Conservation (phyloP, 2,329 filamentous ascomycete species). For the Fusarium sp. region DNA sequence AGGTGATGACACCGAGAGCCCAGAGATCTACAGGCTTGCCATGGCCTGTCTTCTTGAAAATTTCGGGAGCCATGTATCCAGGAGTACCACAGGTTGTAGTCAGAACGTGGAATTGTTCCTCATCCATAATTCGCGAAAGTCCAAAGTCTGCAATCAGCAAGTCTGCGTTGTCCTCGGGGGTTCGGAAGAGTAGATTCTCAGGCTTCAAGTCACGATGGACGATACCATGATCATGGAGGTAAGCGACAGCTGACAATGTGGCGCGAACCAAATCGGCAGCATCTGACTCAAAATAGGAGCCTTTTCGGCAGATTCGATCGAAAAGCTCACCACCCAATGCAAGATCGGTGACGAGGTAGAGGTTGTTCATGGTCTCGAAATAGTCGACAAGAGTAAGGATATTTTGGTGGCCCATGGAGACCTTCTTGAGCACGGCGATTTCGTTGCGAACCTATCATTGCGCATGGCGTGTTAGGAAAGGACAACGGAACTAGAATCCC, state of each 20-base stretch:
- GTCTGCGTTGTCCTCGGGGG: constrained; percentile 97
- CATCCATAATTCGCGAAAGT: constrained; percentile 96
- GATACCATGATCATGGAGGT: constrained; percentile 97
- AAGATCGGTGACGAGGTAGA: constrained; percentile 97
- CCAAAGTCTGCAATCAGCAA: constrained; percentile 97
- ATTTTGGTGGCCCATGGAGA: constrained; percentile 99
- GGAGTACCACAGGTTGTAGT: constrained; percentile 98
- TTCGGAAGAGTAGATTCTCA: constrained; percentile 95
- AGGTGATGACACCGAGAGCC: constrained; percentile 98
- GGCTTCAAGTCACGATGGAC: constrained; percentile 98
- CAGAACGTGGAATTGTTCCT: constrained; percentile 96
- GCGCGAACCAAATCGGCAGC: constrained; percentile 94
- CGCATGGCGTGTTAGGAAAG: constrained; percentile 22
- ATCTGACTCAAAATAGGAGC: constrained; percentile 97
- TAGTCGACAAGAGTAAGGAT: constrained; percentile 98
- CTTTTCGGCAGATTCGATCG: constrained; percentile 98
- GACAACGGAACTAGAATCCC: not conserved
- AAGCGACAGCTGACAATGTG: constrained; percentile 95
- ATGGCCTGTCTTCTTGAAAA: constrained; percentile 98
- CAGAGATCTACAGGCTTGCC: constrained; percentile 98
- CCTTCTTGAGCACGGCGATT: constrained; percentile 94
- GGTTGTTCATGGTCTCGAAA: constrained; percentile 99
- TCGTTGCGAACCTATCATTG: constrained; percentile 84
- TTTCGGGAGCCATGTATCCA: constrained; percentile 99
- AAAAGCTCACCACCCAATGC: constrained; percentile 97